Base-by-base conservation (phyloP, 129 eudicot species). In the Kitagawia praeruptora region DNA sequence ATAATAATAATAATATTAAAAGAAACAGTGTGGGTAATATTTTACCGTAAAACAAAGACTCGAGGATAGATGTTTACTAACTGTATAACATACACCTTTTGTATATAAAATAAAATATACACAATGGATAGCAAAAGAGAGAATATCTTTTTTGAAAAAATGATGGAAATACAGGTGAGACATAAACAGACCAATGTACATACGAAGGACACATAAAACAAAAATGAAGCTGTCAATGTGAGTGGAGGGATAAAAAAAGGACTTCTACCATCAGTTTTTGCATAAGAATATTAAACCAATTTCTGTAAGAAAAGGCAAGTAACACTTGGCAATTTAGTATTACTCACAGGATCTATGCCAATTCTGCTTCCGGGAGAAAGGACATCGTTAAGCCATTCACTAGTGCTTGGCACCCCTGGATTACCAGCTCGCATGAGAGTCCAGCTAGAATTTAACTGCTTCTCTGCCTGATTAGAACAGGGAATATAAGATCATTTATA, bases 301-400 rank as follows among this genome's bases (percentile, higher is more conserved):
- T 39, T 18, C 25, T 70, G 4, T 70, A 15, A 44, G 47, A 15
- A 70, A 39, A 38, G 18, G 8, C 9, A 10, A 38, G 1, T 2
- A 72, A 40, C 14, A 42, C 6, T 42, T 41, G 18, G 8, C 9
- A 21, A 75, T 61, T 66, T 70, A 79, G 63, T 73, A 69, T 74
- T 84, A 88, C 98, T 88, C 90, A 95, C 98, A 77, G 98, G 98
- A 87, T 95, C 98, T n/a, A 95, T 90, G 77, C 97, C 98, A 75
- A 95, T 86, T 84, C 91, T 95, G 89, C 89, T 86, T 80, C 97
- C 98, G 48, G 96, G 94, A 79, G 89, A 78, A 66, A 95, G 77
- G 80, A 85, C 89, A 80, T 89, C 80, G 67, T 87, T 90, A 45
- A 95, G 97, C 98, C 98, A 95, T 87, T 95, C 93, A 78, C 86